These are phyloP conservation scores for Nothophytophthora sp. DNA, from an alignment of 352 stramenopile genomes.

Conservation along the genomic window DNA sequence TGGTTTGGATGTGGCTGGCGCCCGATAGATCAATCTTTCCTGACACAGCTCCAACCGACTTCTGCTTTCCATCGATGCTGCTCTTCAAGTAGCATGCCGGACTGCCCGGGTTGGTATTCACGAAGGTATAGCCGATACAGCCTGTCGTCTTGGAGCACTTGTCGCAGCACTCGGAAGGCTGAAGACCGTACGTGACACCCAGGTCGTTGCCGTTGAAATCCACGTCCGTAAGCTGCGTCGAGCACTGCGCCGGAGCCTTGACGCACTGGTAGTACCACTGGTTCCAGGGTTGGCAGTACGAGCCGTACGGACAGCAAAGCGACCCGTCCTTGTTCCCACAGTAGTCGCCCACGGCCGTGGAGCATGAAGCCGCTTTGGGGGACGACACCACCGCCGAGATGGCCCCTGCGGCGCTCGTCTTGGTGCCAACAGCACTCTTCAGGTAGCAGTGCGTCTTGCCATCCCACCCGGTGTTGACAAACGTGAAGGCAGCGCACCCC, in stretches of 20 bases:
- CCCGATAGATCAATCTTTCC: not conserved
- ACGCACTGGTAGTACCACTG: constrained; percentile 45
- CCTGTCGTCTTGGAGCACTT: constrained; percentile 9
- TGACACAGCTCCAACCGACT: constrained; percentile 1
- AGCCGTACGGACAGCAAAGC: constrained; percentile 33
- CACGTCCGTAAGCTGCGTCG: constrained; percentile 27
- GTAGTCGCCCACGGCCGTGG: constrained; percentile 10
- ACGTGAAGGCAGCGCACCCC: constrained; percentile 18
- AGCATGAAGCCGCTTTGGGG: constrained; percentile 6
- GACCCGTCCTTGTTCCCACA: constrained; percentile 11
- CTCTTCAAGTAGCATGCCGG: constrained; percentile 30
- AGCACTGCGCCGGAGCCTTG: constrained; percentile 32
- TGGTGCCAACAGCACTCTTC: constrained; percentile 8
- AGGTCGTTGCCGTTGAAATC: constrained; percentile 54
- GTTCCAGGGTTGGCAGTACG: constrained; percentile 58
- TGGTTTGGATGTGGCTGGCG: constrained; percentile 1
- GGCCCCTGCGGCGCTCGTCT: not conserved
- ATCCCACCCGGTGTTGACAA: constrained; percentile 13
- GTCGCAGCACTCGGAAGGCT: constrained; percentile 14
- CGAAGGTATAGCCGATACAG: constrained; percentile 30
- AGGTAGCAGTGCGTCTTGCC: constrained; percentile 17
- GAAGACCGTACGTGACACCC: constrained; percentile 19
- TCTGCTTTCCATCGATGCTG: not conserved
- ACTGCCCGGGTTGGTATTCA: constrained; percentile 33
- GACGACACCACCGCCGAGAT: constrained; percentile 11